Evolutionary conservation across 140 eudicot species (phyloP).

Genomic region (Stevia rebaudiana): DNA sequence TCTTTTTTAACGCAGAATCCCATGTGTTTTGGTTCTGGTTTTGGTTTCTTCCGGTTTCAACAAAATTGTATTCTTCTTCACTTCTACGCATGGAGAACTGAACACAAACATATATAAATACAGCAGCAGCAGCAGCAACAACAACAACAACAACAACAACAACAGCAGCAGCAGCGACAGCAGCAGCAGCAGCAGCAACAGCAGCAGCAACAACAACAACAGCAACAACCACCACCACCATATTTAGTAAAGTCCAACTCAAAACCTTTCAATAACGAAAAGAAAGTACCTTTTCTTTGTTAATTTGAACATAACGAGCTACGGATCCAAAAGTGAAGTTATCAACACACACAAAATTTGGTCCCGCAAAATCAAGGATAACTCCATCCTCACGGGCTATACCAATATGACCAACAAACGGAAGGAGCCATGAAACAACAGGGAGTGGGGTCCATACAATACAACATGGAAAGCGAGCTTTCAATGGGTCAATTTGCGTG

Average conservation of each 20-base stretch:
- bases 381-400: slow-evolving; percentile 86
- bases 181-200: too few relatives aligned
- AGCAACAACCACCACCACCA: too few relatives aligned
- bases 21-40: slow-evolving; percentile 39
- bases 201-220: too few relatives aligned
- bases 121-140: too few relatives aligned
- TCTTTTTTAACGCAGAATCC: slow-evolving; percentile 59
- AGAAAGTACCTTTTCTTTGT: slow-evolving; percentile 56
- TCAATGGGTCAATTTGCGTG: slow-evolving; percentile 54
- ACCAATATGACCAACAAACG: slow-evolving; percentile 79
- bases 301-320: slow-evolving; percentile 60
- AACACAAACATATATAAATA: background rate
- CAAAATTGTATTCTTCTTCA: slow-evolving; percentile 31
- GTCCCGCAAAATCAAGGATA: slow-evolving; percentile 85
- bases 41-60: slow-evolving; percentile 38
- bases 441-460: slow-evolving; percentile 89
- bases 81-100: slow-evolving; percentile 42
- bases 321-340: slow-evolving; percentile 79
- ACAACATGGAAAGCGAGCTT: slow-evolving; percentile 74
- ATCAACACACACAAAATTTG: slow-evolving; percentile 74
- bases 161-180: too few relatives aligned
- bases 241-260: too few relatives aligned
- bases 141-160: too few relatives aligned
- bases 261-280: background rate
- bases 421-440: slow-evolving; percentile 70